A percentile compares a stretch with the other conserved stretches of the same genome.
phyloP scores from a whole-genome alignment of 2,329 filamentous ascomycete species.

The Cylindrodendrum hubeiense region DNA sequence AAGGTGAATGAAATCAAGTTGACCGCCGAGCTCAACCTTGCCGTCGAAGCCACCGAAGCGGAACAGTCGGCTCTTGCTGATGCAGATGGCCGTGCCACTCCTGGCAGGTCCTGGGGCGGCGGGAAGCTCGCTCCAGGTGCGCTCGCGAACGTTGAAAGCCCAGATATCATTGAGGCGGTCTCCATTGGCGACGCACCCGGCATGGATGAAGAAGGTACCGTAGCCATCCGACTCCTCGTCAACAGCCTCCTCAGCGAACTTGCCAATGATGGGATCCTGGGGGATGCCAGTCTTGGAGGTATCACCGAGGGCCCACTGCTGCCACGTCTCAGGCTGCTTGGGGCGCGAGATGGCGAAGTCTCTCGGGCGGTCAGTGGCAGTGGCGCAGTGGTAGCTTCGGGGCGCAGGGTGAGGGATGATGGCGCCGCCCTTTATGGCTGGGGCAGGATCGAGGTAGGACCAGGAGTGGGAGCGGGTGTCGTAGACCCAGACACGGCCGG shows the following conservation, averaged over 20 bases:
- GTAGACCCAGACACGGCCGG: conserved; percentile 81
- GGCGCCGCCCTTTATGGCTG: conserved; percentile 55
- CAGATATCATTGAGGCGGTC: conserved; percentile 77
- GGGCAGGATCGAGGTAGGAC: conserved; percentile 72
- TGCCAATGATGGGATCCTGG: conserved; percentile 70
- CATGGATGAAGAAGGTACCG: conserved; percentile 81
- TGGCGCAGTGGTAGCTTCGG: conserved; percentile 78
- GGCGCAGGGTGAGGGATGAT: conserved; percentile 66
- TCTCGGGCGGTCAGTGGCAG: conserved; percentile 68
- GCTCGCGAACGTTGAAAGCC: conserved; percentile 77
- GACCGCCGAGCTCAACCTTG: conserved; percentile 75
- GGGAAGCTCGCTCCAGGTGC: conserved; percentile 76
- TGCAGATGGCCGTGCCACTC: conserved; percentile 76
- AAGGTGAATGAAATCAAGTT: conserved; percentile 75
- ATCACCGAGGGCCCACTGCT: conserved; percentile 68
- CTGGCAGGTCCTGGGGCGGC: conserved; percentile 75
- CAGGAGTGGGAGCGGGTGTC: conserved; percentile 74
- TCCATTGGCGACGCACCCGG: conserved; percentile 75
- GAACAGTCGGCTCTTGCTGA: conserved; percentile 74
- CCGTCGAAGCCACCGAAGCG: conserved; percentile 87
- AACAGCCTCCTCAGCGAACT: conserved; percentile 67
- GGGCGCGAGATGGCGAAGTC: conserved; percentile 56
- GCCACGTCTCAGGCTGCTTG: conserved; percentile 60
- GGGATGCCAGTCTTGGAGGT: conserved; percentile 66
- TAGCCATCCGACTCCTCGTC: conserved; percentile 73